Percentiles rank a stretch among this genome's conserved stretches.
These are phyloP conservation scores for Staphylotrichum longicolle DNA, from an alignment of 495 filamentous ascomycete genomes.

Conservation along the genomic window DNA sequence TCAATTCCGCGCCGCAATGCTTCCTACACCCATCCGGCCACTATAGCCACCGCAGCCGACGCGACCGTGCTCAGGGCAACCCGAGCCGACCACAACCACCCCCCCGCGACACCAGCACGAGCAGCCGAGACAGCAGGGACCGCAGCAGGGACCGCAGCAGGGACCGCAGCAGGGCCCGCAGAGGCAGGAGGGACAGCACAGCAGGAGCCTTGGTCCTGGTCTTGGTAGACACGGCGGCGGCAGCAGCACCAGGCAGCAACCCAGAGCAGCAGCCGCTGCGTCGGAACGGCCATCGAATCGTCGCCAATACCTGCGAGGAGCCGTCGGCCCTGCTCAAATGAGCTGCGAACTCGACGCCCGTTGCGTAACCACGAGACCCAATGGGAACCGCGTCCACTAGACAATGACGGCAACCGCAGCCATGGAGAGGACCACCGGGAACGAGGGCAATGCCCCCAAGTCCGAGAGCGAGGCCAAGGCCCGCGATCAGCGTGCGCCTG, in stretches of 20 bases:
- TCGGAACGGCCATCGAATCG: slow-evolving; percentile 38
- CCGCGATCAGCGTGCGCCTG: slow-evolving; percentile 45
- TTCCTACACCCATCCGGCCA: neutral
- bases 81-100: slow-evolving; percentile 16
- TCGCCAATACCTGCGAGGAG: slow-evolving; percentile 45
- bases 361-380: slow-evolving; percentile 52
- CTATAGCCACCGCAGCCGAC: slow-evolving; percentile 6
- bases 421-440: slow-evolving; percentile 50
- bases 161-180: neutral
- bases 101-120: neutral
- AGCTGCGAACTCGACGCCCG: slow-evolving; percentile 47
- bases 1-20: slow-evolving; percentile 17
- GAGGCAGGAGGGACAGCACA: slow-evolving; percentile 4
- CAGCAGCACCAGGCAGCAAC: slow-evolving; percentile 10
- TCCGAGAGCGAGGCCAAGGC: slow-evolving; percentile 46
- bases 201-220: neutral
- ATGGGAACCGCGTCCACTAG: slow-evolving; percentile 45
- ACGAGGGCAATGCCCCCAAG: slow-evolving; percentile 51
- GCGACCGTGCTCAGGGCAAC: slow-evolving; percentile 3
- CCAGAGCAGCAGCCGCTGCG: slow-evolving; percentile 18
- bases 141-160: neutral
- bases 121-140: slow-evolving; percentile 9
- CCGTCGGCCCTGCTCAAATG: slow-evolving; percentile 49
- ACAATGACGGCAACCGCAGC: slow-evolving; percentile 41
- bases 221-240: slow-evolving; percentile 1